A percentile compares a stretch with the other conserved stretches of the same genome.
Conservation (phyloP, 176 grass and related monocot genomes). For the Phoenix dactylifera region DNA sequence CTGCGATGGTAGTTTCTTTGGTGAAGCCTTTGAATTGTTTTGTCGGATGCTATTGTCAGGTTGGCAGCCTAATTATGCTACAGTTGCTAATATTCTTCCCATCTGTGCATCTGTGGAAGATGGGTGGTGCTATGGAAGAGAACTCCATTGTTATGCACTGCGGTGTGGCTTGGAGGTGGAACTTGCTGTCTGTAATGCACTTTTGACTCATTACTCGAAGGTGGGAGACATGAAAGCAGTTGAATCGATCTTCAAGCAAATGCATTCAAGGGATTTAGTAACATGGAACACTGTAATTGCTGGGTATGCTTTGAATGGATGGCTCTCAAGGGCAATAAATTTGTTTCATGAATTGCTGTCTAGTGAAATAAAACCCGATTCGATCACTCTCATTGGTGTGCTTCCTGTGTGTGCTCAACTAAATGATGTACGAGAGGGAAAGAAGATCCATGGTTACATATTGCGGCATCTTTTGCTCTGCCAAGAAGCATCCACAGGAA, state of each 20-base stretch:
- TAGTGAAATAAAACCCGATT: constrained; percentile 35
- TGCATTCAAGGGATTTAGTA: constrained; percentile 32
- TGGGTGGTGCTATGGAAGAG: constrained; percentile 29
- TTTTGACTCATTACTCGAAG: constrained; percentile 56
- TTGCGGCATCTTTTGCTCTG: constrained; percentile 18
- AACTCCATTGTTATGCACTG: constrained; percentile 45
- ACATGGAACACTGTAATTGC: constrained; percentile 60
- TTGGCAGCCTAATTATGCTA: constrained; percentile 42
- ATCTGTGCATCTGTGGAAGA: constrained; percentile 32
- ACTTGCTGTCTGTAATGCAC: constrained; percentile 51
- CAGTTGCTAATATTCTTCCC: constrained; percentile 46
- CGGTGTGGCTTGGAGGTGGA: constrained; percentile 33
- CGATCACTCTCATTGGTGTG: constrained; percentile 47
- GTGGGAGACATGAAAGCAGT: constrained; percentile 26
- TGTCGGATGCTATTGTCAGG: constrained; percentile 21
- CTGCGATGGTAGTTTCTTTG: constrained; percentile 30
- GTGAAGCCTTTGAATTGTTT: constrained; percentile 35
- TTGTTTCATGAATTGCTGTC: constrained; percentile 37
- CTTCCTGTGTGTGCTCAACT: constrained; percentile 47
- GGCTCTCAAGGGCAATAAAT: constrained; percentile 22
- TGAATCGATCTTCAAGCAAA: constrained; percentile 36
- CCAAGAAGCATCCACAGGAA: constrained; percentile 48
- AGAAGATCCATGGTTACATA: constrained; percentile 50
- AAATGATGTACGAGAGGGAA: constrained; percentile 31
- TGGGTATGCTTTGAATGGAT: constrained; percentile 45